These are phyloP conservation scores for Microascus cirrosus DNA, from an alignment of 2,329 filamentous ascomycete species.

Conservation along the genomic window DNA sequence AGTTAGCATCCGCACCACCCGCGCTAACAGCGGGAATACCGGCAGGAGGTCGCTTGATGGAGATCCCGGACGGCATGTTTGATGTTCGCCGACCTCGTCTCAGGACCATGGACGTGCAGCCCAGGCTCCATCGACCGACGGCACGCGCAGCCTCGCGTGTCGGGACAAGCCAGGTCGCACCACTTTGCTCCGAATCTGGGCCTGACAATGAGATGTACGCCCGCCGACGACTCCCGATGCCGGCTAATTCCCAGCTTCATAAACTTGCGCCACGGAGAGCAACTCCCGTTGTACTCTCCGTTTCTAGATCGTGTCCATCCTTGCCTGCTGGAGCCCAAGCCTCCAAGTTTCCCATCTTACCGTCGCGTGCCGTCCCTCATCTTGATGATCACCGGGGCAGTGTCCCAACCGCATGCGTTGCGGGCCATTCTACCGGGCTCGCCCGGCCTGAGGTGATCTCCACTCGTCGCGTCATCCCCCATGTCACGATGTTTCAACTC, in stretches of 20 bases:
- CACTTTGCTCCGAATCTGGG: neutral
- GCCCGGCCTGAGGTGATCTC: neutral
- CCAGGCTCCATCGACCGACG: neutral
- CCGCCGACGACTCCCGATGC: neutral
- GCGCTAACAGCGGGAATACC: neutral
- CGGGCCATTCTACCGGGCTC: constrained; percentile 4
- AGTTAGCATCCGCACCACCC: neutral
- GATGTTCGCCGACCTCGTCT: constrained; percentile 3
- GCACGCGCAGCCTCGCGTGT: neutral
- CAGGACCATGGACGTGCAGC: neutral
- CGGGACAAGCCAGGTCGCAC: neutral
- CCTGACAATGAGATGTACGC: neutral
- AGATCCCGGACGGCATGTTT: constrained; percentile 1
- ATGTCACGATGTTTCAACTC: constrained; percentile 1
- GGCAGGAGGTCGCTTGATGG: neutral
- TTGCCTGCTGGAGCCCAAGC: neutral
- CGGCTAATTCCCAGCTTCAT: neutral
- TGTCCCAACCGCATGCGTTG: neutral
- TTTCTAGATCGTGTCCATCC: neutral
- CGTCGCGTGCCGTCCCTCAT: neutral
- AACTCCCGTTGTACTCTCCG: neutral
- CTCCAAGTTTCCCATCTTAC: neutral
- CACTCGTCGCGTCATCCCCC: neutral
- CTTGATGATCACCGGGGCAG: constrained; percentile 2
- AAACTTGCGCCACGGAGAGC: neutral